Base-by-base conservation (phyloP, 73 alveolate genomes). In the Paramecium tetraurelia region DNA sequence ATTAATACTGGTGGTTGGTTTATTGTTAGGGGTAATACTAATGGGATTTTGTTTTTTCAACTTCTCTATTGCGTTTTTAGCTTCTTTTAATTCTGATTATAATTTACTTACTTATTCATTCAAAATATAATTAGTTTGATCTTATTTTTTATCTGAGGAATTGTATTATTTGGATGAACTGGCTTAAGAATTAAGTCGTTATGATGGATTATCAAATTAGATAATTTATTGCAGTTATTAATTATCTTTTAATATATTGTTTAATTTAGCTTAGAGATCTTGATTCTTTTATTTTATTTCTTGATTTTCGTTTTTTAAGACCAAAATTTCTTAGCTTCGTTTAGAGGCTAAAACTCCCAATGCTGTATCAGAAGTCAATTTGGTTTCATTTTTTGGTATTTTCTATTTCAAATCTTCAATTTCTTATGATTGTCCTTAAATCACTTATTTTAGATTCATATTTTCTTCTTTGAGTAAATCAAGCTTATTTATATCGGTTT, bases 251-350 rank as follows among this genome's bases (percentile, higher is more conserved):
- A 59, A 59, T 24, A 59, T 21, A 6, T 16, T 59, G 14, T 59
- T 59, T 59, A 59, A 59, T 59, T 59, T 59, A 24, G 46, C 43
- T 33, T 21, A 33, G 3, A 59, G 43, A 21, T 59, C 83, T 29
- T 33, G 11, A 59, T 59, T 59, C 43, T 59, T 59, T 59, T 59
- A n/a, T 59, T 59, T 59, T 0, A 59, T 24, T 29, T 59, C 83
- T 33, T 59, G 10, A 21, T 59, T 59, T 2, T 59, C 83, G 22
- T 59, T 59, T 29, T 24, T 59, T 59, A 59, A 59, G 7, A 59
- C 21, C 22, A 29, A 33, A 59, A 59, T 59, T 59, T 71, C 86
- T 71, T 71, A 33, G n/a, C 86, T 71, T 71, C 86, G 33, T n/a
- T 71, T 71, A 5, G 36, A 71, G n/a, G 86, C 86, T 36, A 71